A percentile compares a stretch with the other conserved stretches of the same genome.
These are phyloP conservation scores for Microbotryum violaceum DNA, from an alignment of 1,284 basidiomycete genomes.

Conservation along the genomic window DNA sequence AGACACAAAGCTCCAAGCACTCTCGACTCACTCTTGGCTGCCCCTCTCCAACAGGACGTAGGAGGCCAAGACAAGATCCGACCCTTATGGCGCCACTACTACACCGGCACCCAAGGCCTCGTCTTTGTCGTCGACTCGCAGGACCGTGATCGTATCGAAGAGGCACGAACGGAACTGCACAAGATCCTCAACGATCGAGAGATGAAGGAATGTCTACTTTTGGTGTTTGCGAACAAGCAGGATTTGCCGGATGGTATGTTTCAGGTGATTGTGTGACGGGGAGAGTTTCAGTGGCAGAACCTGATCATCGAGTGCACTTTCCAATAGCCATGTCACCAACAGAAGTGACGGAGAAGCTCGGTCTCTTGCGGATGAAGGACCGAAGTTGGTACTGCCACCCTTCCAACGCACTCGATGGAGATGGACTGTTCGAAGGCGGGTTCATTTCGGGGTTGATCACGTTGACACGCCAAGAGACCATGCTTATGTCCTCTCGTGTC, in stretches of 20 bases:
- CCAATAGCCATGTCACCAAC: conserved; percentile 88
- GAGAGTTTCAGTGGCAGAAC: background rate
- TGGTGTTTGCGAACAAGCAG: conserved; percentile 99
- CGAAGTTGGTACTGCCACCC: conserved; percentile 74
- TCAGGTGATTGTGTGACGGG: background rate
- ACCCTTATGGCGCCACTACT: conserved; percentile 87
- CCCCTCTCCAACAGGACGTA: conserved; percentile 39
- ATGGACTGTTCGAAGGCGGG: conserved; percentile 77
- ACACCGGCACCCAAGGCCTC: conserved; percentile 54
- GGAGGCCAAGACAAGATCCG: conserved; percentile 47
- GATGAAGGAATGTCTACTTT: conserved; percentile 93
- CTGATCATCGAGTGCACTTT: background rate
- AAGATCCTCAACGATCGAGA: conserved; percentile 94
- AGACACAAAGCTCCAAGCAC: background rate
- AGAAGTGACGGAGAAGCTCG: conserved; percentile 95
- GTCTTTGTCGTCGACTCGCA: conserved; percentile 61
- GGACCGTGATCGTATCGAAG: conserved; percentile 90
- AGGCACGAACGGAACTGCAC: conserved; percentile 92
- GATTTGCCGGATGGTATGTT: conserved; percentile 86
- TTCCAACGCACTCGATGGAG: conserved; percentile 49
- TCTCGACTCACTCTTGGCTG: too few relatives aligned
- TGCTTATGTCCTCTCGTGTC: too few relatives aligned
- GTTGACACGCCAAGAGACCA: too few relatives aligned
- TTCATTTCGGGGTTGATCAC: background rate
- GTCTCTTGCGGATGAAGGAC: conserved; percentile 90